Evolutionary conservation across 306 rosid genomes (phyloP).

Genomic region (Carpinus viminea): DNA sequence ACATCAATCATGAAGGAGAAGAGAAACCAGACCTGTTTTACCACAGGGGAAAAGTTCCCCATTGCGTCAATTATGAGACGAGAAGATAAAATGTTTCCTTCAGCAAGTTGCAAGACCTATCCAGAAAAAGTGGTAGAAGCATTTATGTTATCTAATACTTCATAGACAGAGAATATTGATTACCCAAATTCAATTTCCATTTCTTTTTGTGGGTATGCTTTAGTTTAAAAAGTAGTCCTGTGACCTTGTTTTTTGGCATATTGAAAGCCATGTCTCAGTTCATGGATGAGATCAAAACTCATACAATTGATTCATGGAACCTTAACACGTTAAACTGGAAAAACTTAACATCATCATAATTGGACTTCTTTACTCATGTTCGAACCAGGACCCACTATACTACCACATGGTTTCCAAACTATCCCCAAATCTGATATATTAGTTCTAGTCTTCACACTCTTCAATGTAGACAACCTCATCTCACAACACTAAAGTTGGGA

Average conservation of each 20-base stretch:
- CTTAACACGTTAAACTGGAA: not conserved
- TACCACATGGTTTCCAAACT: not conserved
- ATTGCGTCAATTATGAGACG: constrained; percentile 87
- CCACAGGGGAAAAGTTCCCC: constrained; percentile 97
- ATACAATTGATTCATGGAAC: not conserved
- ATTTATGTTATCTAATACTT: constrained; percentile 12
- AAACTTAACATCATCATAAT: not conserved
- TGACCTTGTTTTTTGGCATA: not conserved
- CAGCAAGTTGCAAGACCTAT: constrained; percentile 66
- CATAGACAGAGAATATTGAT: not conserved
- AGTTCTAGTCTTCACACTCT: not conserved
- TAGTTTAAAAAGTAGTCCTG: not conserved
- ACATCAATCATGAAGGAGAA: not conserved
- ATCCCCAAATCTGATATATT: constrained; percentile 1
- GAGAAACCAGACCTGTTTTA: constrained; percentile 65
- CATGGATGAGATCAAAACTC: not conserved
- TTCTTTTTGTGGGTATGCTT: not conserved
- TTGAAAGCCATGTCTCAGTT: not conserved
- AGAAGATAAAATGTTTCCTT: constrained; percentile 65
- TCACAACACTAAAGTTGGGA: not conserved
- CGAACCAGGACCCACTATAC: not conserved
- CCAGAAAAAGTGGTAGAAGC: constrained; percentile 16
- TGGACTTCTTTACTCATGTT: not conserved
- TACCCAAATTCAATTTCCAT: constrained; percentile 7
- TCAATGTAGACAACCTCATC: constrained; percentile 3